These are phyloP conservation scores for Crithidia bombi DNA, from an alignment of 208 protist genomes.

Conservation along the genomic window DNA sequence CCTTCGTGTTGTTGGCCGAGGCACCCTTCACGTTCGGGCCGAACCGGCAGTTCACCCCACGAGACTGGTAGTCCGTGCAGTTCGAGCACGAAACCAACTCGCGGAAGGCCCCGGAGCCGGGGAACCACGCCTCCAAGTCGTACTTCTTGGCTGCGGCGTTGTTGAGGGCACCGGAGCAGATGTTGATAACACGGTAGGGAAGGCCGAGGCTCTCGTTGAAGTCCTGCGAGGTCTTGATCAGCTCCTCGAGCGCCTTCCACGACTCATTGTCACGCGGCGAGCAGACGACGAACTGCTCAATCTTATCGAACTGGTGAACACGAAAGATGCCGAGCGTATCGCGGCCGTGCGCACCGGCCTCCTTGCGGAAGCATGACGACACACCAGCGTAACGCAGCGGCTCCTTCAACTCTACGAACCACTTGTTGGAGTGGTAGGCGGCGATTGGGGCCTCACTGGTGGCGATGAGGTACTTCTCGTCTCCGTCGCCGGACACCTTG, in stretches of 20 bases:
- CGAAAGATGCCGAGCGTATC: constrained; percentile 97
- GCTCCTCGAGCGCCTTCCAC: constrained; percentile 90
- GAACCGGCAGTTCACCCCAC: constrained; percentile 91
- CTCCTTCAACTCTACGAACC: constrained; percentile 91
- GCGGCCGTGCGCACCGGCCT: constrained; percentile 96
- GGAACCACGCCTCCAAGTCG: constrained; percentile 99
- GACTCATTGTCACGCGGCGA: constrained; percentile 91
- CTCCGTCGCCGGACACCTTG: constrained; percentile 96
- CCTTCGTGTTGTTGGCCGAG: constrained; percentile 84
- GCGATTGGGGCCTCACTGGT: constrained; percentile 99
- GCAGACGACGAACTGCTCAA: constrained; percentile 96
- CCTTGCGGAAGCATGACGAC: constrained; percentile 99
- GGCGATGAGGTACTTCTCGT: constrained; percentile 99
- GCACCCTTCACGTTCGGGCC: constrained; percentile 82
- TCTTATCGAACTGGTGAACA: constrained; percentile 98
- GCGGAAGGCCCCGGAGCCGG: constrained; percentile 94
- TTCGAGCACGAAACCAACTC: constrained; percentile 99
- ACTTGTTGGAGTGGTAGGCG: constrained; percentile 96
- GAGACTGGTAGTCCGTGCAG: constrained; percentile 99
- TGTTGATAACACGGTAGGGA: constrained; percentile 95
- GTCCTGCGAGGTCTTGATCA: constrained; percentile 93
- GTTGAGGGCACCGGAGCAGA: constrained; percentile 98
- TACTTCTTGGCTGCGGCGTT: constrained; percentile 99
- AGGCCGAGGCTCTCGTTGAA: constrained; percentile 95
- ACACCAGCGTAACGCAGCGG: constrained; percentile 97